Percentiles rank a stretch among this genome's conserved stretches.
These are phyloP conservation scores for Ogataea naganishii DNA, from an alignment of 805 yeast genomes.

Conservation along the genomic window DNA sequence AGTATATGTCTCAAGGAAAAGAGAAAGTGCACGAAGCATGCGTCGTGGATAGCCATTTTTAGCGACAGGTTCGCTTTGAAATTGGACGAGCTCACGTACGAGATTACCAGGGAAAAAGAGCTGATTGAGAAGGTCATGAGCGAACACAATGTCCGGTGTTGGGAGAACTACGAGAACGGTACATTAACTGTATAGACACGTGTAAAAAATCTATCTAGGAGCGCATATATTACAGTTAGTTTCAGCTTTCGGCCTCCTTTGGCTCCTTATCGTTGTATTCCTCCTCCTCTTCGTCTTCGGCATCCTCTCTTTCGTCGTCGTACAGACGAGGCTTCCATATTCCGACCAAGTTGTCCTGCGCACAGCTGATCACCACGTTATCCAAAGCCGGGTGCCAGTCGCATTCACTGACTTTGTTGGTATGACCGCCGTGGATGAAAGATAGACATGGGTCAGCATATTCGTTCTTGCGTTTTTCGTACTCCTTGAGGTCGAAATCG, in stretches of 20 bases:
- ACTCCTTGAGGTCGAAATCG: constrained; percentile 44
- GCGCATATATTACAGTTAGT: too few relatives aligned
- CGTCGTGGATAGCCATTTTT: constrained; percentile 23
- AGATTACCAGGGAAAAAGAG: constrained; percentile 12
- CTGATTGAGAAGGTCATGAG: constrained; percentile 24
- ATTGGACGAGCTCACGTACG: constrained; percentile 18
- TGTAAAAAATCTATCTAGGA: constrained; percentile 3
- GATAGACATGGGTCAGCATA: constrained; percentile 68
- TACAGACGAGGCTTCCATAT: constrained; percentile 63
- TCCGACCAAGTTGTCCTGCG: constrained; percentile 69
- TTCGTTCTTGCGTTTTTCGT: constrained; percentile 40
- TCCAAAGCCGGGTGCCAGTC: constrained; percentile 56
- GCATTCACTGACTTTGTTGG: constrained; percentile 56
- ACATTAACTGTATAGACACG: background rate
- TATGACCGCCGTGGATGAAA: constrained; percentile 86
- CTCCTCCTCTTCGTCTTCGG: constrained; percentile 32
- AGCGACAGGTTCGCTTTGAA: constrained; percentile 27
- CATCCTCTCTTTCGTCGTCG: constrained; percentile 28
- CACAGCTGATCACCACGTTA: constrained; percentile 56
- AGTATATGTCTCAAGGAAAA: constrained; percentile 42
- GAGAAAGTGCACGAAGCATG: constrained; percentile 46
- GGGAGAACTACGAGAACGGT: constrained; percentile 20
- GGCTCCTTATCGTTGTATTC: constrained; percentile 12
- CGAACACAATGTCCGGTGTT: constrained; percentile 27
- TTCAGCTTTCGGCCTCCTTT: constrained; percentile 3